phyloP scores from a whole-genome alignment of 2,329 filamentous ascomycete genomes.

The Claviceps sp. region DNA sequence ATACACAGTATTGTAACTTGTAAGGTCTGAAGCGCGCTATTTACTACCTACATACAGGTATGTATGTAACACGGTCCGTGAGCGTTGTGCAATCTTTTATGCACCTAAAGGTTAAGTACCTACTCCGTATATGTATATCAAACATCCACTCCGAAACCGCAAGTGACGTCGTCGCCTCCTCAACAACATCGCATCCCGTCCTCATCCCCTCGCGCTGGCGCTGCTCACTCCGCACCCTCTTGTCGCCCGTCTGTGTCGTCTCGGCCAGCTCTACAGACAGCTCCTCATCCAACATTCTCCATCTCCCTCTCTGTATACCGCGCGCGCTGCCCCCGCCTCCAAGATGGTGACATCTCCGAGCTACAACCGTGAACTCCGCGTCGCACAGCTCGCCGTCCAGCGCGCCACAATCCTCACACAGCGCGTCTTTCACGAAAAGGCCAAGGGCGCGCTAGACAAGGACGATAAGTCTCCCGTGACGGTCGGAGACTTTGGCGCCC shows the following conservation, averaged over 20 bases:
- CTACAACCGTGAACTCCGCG: constrained; percentile 66
- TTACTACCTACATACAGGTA: too few relatives aligned
- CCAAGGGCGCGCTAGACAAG: constrained; percentile 83
- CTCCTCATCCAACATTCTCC: not conserved
- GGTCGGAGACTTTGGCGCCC: constrained; percentile 93
- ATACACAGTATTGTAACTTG: too few relatives aligned
- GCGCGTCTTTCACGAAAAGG: constrained; percentile 58
- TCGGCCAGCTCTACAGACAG: not conserved
- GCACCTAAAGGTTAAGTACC: too few relatives aligned
- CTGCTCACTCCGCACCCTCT: not conserved
- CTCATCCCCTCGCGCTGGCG: not conserved
- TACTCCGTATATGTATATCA: too few relatives aligned
- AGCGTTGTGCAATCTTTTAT: too few relatives aligned
- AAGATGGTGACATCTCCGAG: constrained; percentile 22
- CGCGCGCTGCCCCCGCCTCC: constrained; percentile 6
- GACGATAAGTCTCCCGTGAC: constrained; percentile 94
- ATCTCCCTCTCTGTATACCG: too few relatives aligned
- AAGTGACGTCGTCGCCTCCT: too few relatives aligned
- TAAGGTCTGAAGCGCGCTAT: too few relatives aligned
- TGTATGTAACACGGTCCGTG: too few relatives aligned
- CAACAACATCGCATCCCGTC: not conserved
- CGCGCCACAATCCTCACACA: constrained; percentile 47
- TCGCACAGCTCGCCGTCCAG: constrained; percentile 82
- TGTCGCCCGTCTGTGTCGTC: not conserved
- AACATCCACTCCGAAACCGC: too few relatives aligned